These are phyloP conservation scores for Ophiosphaerella korrae DNA, from an alignment of 2,329 filamentous ascomycete genomes.

Conservation along the genomic window DNA sequence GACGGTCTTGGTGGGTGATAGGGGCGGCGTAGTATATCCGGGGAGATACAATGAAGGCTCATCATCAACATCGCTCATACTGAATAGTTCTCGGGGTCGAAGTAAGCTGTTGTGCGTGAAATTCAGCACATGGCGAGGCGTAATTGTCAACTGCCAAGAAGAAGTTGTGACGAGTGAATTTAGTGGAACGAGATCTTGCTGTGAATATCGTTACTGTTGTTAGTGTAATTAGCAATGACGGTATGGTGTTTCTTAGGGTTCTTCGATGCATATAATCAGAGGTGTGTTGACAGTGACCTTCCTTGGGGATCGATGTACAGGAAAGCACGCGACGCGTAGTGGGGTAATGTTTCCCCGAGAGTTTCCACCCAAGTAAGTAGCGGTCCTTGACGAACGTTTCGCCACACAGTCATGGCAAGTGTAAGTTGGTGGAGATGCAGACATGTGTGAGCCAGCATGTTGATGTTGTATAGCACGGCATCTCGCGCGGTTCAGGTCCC, in stretches of 20 bases:
- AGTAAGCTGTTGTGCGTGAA: constrained; percentile 5
- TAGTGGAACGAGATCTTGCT: constrained; percentile 18
- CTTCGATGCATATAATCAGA: constrained; percentile 13
- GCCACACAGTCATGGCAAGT: constrained; percentile 45
- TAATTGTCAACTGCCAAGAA: constrained; percentile 15
- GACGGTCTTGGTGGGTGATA: constrained; percentile 43
- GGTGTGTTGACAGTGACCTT: constrained; percentile 18
- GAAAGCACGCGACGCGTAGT: constrained; percentile 32
- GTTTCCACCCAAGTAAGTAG: constrained; percentile 11
- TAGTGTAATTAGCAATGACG: constrained; percentile 36
- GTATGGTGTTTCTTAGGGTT: constrained; percentile 24
- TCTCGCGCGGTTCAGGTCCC: constrained; percentile 65
- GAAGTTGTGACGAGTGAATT: constrained; percentile 10
- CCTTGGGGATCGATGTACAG: constrained; percentile 19
- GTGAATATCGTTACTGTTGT: constrained; percentile 38
- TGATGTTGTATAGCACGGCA: constrained; percentile 71
- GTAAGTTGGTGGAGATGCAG: constrained; percentile 32
- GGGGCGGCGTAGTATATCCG: constrained; percentile 36
- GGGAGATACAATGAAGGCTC: constrained; percentile 15
- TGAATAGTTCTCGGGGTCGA: constrained; percentile 9
- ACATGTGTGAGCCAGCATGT: background rate
- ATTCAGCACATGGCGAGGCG: constrained; percentile 33
- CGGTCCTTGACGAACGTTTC: constrained; percentile 11
- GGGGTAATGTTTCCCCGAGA: constrained; percentile 35
- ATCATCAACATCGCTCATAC: constrained; percentile 32